A percentile compares a stretch with the other conserved stretches of the same genome.
Conservation (phyloP, 768 basidiomycete genomes). For the Sporobolomyces phaffii region DNA sequence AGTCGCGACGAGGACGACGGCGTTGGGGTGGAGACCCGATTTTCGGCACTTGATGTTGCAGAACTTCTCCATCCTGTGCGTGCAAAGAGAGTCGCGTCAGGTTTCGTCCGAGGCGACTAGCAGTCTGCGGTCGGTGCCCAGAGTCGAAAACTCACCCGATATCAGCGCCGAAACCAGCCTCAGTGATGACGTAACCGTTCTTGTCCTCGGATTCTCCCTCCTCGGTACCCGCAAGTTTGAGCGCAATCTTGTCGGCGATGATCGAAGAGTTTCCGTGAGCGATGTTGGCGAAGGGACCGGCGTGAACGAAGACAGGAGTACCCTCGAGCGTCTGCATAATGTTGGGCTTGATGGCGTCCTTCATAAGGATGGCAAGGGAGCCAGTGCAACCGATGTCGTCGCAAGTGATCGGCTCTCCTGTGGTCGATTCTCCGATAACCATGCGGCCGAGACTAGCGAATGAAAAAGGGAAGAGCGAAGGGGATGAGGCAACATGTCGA, state of each 20-base stretch:
- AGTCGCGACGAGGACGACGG: conserved; percentile 90
- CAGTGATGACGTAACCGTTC: conserved; percentile 91
- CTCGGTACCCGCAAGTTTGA: conserved; percentile 94
- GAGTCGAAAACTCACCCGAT: conserved; percentile 62
- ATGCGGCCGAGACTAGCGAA: conserved; percentile 66
- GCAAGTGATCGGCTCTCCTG: conserved; percentile 84
- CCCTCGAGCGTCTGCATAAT: conserved; percentile 95
- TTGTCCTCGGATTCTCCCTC: conserved; percentile 74
- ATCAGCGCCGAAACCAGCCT: conserved; percentile 97
- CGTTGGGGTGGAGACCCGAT: conserved; percentile 87
- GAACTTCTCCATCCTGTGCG: conserved; percentile 82
- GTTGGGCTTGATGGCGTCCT: conserved; percentile 98
- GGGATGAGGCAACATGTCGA: too few relatives aligned
- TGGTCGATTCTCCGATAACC: conserved; percentile 91
- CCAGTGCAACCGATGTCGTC: conserved; percentile 94
- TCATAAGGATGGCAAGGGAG: conserved; percentile 92
- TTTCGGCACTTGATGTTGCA: conserved; percentile 98
- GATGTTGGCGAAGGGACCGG: conserved; percentile 98
- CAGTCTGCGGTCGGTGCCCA: too few relatives aligned
- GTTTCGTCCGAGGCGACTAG: too few relatives aligned
- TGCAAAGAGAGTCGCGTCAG: neutral
- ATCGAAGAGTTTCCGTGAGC: conserved; percentile 96
- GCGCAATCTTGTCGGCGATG: conserved; percentile 89
- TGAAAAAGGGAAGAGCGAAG: neutral
- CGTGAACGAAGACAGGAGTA: conserved; percentile 97